phyloP scores from a whole-genome alignment of 1,284 basidiomycete species.

The Trichosporon sp. region DNA sequence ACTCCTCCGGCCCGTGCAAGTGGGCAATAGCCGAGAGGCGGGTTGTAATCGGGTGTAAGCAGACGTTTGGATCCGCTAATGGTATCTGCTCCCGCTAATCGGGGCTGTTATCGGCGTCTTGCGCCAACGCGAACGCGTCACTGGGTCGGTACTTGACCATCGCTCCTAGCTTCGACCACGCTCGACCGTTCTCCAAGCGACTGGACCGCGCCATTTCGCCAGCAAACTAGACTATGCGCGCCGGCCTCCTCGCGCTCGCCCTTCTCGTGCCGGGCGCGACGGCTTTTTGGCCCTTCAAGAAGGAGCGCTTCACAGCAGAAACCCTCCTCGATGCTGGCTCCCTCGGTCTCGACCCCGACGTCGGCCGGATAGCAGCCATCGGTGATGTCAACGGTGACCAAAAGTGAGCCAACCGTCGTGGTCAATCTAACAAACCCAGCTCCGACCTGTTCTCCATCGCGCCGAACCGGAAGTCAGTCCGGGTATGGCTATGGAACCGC shows the following conservation, averaged over 20 bases:
- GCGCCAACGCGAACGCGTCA: background rate
- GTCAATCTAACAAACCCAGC: conserved; percentile 49
- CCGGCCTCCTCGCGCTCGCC: conserved; percentile 10
- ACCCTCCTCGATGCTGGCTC: conserved; percentile 74
- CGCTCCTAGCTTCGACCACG: background rate
- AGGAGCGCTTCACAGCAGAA: conserved; percentile 81
- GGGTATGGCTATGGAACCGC: conserved; percentile 78
- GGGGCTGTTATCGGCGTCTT: background rate
- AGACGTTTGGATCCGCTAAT: background rate
- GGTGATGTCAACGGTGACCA: conserved; percentile 96
- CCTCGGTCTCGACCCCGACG: conserved; percentile 67
- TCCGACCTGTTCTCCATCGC: conserved; percentile 75
- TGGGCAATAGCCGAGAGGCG: conserved; percentile 7
- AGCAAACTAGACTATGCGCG: conserved; percentile 10
- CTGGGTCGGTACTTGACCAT: background rate
- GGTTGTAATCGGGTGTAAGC: background rate
- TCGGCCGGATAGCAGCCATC: conserved; percentile 70
- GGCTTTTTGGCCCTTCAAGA: conserved; percentile 67
- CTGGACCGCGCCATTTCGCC: background rate
- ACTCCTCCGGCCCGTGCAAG: background rate
- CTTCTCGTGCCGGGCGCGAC: conserved; percentile 8
- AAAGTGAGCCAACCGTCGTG: conserved; percentile 59
- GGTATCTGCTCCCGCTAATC: conserved; percentile 9
- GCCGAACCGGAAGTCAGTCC: conserved; percentile 65
- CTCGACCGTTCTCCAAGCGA: background rate